Conservation (phyloP, 805 yeast species). For the Debaryomyces maramus region DNA sequence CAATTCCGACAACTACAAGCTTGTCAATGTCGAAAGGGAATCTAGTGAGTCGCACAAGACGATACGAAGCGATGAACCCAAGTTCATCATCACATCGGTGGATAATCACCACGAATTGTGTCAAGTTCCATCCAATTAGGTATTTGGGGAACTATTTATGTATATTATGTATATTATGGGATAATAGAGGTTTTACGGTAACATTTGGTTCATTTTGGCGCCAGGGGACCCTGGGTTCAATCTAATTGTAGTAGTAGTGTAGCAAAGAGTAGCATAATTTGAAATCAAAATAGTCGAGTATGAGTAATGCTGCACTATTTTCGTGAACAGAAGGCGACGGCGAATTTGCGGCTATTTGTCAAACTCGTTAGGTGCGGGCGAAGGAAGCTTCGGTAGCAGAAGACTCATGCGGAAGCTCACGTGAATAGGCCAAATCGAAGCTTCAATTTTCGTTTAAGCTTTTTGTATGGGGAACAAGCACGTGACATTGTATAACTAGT, state of each 20-base stretch:
- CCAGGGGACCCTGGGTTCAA: too few species aligned
- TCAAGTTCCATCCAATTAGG: constrained; percentile 4
- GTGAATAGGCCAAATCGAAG: too few species aligned
- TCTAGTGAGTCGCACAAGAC: neutral
- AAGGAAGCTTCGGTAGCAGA: too few species aligned
- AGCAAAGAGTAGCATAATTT: neutral
- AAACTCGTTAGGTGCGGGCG: neutral
- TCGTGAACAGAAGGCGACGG: neutral
- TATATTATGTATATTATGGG: constrained; percentile 1
- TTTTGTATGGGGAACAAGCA: too few species aligned
- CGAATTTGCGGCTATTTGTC: constrained; percentile 1
- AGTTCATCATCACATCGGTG: constrained; percentile 37
- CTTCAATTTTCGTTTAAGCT: too few species aligned
- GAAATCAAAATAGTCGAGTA: too few species aligned
- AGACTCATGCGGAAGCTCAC: too few species aligned
- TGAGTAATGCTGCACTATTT: constrained; percentile 1
- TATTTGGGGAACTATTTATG: neutral
- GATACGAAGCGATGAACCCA: constrained; percentile 5
- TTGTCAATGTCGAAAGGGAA: neutral
- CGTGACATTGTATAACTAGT: too few species aligned
- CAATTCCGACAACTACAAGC: constrained; percentile 1
- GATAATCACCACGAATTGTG: constrained; percentile 23
- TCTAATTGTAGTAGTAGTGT: neutral
- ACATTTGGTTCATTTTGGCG: too few species aligned
- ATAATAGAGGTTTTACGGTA: neutral